Evolutionary conservation across 345 rosid species (phyloP), one percentile per base, ranked within the genome.

Genomic region (Lepidium africanum): DNA sequence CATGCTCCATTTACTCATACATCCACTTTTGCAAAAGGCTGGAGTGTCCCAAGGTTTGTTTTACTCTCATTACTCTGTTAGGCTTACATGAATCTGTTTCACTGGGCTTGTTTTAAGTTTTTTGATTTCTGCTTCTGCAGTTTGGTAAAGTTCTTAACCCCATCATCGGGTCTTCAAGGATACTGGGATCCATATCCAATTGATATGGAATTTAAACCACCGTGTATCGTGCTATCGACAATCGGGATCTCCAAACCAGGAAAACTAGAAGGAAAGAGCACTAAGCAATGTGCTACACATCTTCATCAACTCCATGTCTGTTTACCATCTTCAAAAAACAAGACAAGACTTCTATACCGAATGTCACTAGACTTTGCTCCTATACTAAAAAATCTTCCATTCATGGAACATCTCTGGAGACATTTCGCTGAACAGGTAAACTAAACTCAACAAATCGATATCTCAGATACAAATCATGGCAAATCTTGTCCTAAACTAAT

Each of bases 1-100:
- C 99, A 94, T 55, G 99, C 99, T 45, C 99, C 99, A 12, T 94
- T 91, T 70, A 94, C 97, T 54, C 99, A 91, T 73, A 94, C 99
- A 17, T 87, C 97, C 17, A 94, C 99, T 14, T 94, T 91, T 50
- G 99, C 99, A 73, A 94, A 91, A 81, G 99, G 99, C 50, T 94
- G 99, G 99, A 83, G 76, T 66, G 95, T 91, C 21, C 99, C 99
- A 36, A 90, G 96, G 98, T 92, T 74, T 70, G 84, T 67, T 74
- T 61, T 1, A 55, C 35, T 41, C 42, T 52, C n/a, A 37, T 43
- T 0, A 0, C 62, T 14, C 14, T 57, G n/a, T 10, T 46, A 10
- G 39, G 10, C n/a, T 0, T 56, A 3, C 42, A 38, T 45, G 50
- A 63, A 33, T 17, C n/a, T 39, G 30, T 53, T 40, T 10, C 25